Evolutionary conservation across 2,329 filamentous ascomycete genomes (phyloP).

Genomic region (Cryphonectria japonica): DNA sequence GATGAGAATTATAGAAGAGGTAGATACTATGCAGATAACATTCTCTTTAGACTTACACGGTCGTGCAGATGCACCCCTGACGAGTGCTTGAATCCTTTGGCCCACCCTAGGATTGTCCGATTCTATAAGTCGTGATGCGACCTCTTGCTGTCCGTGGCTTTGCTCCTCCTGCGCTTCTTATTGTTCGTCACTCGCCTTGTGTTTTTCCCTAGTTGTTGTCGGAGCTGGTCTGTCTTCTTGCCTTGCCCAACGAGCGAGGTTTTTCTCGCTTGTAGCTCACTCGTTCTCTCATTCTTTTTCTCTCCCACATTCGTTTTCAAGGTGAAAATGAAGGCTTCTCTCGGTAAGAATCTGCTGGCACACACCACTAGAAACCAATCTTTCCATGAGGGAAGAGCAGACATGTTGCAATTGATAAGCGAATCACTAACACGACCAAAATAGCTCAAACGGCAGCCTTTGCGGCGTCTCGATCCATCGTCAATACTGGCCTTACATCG

Average conservation of each 20-base stretch:
- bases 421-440: neutral
- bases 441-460: constrained; percentile 10
- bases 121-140: neutral
- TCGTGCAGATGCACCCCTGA: neutral
- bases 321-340: neutral
- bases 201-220: neutral
- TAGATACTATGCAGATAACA: neutral
- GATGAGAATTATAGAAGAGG: neutral
- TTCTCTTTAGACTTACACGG: neutral
- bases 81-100: neutral
- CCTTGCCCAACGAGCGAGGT: no score
- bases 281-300: neutral
- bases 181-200: neutral
- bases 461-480: neutral
- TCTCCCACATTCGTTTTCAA: neutral
- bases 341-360: neutral
- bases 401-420: neutral
- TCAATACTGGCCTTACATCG: neutral
- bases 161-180: neutral
- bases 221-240: neutral
- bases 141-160: neutral
- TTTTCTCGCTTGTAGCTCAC: no score
- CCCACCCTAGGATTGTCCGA: neutral
- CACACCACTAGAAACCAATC: neutral
- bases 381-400: no score